phyloP scores from a whole-genome alignment of 768 basidiomycete genomes.

The Termitomyces sp. region DNA sequence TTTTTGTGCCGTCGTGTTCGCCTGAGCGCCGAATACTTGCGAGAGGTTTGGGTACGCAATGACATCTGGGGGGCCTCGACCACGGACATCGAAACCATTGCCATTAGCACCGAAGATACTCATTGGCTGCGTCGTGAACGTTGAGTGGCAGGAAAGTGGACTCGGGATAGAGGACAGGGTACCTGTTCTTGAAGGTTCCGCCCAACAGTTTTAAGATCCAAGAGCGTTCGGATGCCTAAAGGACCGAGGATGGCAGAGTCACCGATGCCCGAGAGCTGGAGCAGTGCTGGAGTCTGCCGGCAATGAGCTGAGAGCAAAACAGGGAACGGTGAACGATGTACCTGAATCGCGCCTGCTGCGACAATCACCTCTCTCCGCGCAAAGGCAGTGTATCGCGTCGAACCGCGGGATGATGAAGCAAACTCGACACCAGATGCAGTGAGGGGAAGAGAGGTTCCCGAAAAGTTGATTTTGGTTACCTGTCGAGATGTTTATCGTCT shows the following conservation, averaged over 20 bases:
- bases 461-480: slow-evolving; percentile 42
- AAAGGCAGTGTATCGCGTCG: slow-evolving; percentile 31
- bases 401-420: slow-evolving; percentile 29
- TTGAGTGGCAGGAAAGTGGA: neutral
- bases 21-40: slow-evolving; percentile 34
- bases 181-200: slow-evolving; percentile 56
- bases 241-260: slow-evolving; percentile 37
- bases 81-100: slow-evolving; percentile 35
- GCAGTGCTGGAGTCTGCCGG: slow-evolving; percentile 34
- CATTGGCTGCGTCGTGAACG: slow-evolving; percentile 25
- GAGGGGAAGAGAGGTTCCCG: slow-evolving; percentile 24
- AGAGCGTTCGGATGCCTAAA: slow-evolving; percentile 40
- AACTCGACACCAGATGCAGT: slow-evolving; percentile 44
- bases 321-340: slow-evolving; percentile 1
- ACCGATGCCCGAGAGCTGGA: slow-evolving; percentile 55
- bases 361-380: slow-evolving; percentile 48
- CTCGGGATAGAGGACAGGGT: neutral
- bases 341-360: slow-evolving; percentile 46
- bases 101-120: slow-evolving; percentile 33
- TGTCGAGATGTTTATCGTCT: slow-evolving; percentile 9
- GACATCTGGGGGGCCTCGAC: slow-evolving; percentile 38
- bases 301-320: neutral
- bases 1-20: slow-evolving; percentile 24
- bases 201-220: slow-evolving; percentile 45
- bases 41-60: slow-evolving; percentile 49